Base-by-base conservation (phyloP, 108 stramenopile genomes). In the Nitzschia sp. region DNA sequence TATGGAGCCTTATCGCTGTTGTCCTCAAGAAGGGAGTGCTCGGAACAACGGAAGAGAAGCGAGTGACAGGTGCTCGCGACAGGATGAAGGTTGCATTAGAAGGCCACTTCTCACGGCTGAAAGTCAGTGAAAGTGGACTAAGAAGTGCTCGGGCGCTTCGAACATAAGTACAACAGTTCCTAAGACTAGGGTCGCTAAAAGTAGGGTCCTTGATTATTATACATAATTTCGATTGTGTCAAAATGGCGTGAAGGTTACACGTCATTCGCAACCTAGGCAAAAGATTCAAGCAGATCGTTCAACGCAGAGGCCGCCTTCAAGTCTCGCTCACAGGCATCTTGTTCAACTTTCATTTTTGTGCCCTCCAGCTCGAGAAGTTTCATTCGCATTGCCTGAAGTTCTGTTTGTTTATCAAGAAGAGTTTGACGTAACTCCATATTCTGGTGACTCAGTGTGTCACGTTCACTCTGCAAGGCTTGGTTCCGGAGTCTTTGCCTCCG, bases 1-100 rank as follows among this genome's bases (percentile, higher is more conserved):
- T 94, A 10, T 89, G 81, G 79, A 79, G 81, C 56, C 50, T 87
- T 14, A 83, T 91, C 53, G 83, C 88, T 25, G 52, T 63, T 10
- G 65, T 79, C 10, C 34, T 80, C 10, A 39, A 26, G 20, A 74
- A 71, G 12, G 51, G 67, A 12, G 73, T 6, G 3, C 46, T 72
- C 8, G 60, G 46, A 2, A 29, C 34, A 14, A 55, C 22, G 25
- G 69, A 65, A 25, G 40, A 64, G 25, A 25, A 48, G 42, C n/a
- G 39, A 42, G 58, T 70, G 29, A 25, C 29, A n/a, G 73, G 44
- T 24, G 63, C 68, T 29, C 84, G 87, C 10, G 43, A 56, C 44
- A 29, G 67, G 10, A 83, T 93, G 89, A 86, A 86, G 68, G 43
- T 44, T 29, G 72, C 86, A 42, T 69, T 91, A 10, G 56, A 73